Conservation (phyloP, 306 rosid species). For the Boehmeria nivea region DNA sequence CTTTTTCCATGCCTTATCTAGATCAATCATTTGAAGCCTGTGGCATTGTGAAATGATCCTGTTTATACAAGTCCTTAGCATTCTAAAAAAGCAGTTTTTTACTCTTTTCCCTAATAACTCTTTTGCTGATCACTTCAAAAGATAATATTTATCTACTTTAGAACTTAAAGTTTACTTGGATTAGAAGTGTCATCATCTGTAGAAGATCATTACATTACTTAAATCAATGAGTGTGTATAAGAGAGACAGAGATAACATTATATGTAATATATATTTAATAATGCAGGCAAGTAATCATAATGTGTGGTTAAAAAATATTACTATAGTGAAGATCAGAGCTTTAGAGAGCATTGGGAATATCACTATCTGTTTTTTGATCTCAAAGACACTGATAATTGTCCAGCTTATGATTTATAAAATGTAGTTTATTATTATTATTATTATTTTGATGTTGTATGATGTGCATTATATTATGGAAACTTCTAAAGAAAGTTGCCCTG, state of each 20-base stretch:
- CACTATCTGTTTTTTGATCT: conserved; percentile 14
- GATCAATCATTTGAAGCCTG: conserved; percentile 29
- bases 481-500: conserved; percentile 32
- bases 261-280: conserved; percentile 14
- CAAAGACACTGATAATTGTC: conserved; percentile 29
- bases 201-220: conserved; percentile 14
- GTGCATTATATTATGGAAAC: conserved; percentile 24
- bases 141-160: neutral
- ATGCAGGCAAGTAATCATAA: conserved; percentile 16
- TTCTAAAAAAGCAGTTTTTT: too few species aligned
- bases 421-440: neutral
- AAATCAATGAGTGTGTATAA: conserved; percentile 6
- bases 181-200: conserved; percentile 37
- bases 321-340: neutral
- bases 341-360: conserved; percentile 15
- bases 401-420: neutral
- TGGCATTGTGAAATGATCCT: conserved; percentile 16
- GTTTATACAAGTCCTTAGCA: too few species aligned
- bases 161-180: conserved; percentile 31
- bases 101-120: neutral
- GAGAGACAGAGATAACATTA: neutral
- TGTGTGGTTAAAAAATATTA: conserved; percentile 6
- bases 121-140: neutral
- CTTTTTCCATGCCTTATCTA: conserved; percentile 21
- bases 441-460: neutral